Base-by-base conservation (phyloP, 768 basidiomycete species). In the Mycena maculata region DNA sequence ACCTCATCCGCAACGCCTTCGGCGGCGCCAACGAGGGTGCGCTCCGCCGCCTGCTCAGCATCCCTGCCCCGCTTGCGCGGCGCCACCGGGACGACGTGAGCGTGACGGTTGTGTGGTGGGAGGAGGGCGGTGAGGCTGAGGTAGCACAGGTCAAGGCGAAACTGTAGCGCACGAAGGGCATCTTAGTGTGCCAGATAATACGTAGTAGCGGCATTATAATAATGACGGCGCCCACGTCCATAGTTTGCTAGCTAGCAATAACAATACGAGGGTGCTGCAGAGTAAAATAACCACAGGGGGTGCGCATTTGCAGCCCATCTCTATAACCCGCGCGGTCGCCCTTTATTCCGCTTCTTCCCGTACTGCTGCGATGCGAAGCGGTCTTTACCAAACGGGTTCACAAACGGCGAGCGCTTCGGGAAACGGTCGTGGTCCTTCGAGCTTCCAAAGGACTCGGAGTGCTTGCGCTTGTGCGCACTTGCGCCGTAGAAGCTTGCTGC, bases 1-100 rank as follows among this genome's bases (percentile, higher is more conserved):
- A 96, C 77, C 81, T 97, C 20, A 94, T 96, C 63, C 85, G 95
- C 67, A 97, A 97, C 74, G 93, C 95, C n/a, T 88, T 96, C 65
- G 94, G 94, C n/a, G 94, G 95, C 31, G 92, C 87, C 2, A 87
- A 96, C 73, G 82, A 86, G 59, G 74, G 63, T 50, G 77, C 78
- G 54, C 82, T 96, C 64, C 84, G 88, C 54, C 84, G 81, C 74
- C 67, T 88, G 60, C 79, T 95, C 73, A 95, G 93, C 76, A 95
- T 96, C 48, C 93, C 94, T n/a, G 83, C 92, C 7, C 93, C 93
- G 18, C 78, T 87, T 69, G 89, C 94, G 28, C 83, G 95, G 72
- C 83, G 91, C 60, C 92, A 88, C 75, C 84, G 95, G 47, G 95
- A 96, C 73, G 95, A 96, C 76, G 85, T 91, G 33, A 94, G 92